Percentiles rank a stretch among this genome's conserved stretches.
These are phyloP conservation scores for Euphorbia pulcherrima DNA, from an alignment of 345 rosid genomes.

Conservation along the genomic window DNA sequence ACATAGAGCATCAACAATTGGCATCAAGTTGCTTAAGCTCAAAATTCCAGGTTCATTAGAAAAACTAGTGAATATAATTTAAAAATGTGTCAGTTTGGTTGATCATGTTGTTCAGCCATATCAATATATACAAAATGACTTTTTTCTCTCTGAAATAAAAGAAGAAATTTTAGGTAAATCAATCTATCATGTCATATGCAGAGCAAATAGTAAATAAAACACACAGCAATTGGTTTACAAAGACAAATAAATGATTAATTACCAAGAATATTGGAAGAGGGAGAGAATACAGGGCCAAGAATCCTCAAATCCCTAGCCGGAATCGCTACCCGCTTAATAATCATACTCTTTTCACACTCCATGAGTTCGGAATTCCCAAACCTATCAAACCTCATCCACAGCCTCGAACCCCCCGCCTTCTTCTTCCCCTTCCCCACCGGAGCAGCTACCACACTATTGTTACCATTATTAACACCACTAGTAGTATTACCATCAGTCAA, in stretches of 20 bases:
- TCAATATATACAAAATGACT: no score
- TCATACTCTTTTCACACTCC: constrained; percentile 78
- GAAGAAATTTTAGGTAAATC: no score
- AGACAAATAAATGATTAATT: background rate
- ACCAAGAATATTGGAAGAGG: constrained; percentile 84
- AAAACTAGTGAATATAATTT: background rate
- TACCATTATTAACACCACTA: background rate
- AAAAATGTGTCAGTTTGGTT: background rate
- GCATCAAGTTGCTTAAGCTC: no score
- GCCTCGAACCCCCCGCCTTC: constrained; percentile 82
- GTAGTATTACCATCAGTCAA: background rate
- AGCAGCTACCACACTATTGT: background rate
- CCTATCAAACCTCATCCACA: constrained; percentile 87
- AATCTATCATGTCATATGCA: background rate
- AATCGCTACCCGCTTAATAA: constrained; percentile 64
- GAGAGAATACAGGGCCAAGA: constrained; percentile 88
- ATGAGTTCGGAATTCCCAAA: constrained; percentile 71
- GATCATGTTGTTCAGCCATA: background rate
- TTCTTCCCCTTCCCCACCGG: constrained; percentile 57
- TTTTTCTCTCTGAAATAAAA: no score
- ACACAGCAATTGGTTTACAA: background rate
- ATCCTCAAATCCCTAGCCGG: constrained; percentile 94
- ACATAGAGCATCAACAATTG: no score
- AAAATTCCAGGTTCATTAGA: no score
- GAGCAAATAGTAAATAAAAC: background rate